These are phyloP conservation scores for Botrytis paeoniae DNA, from an alignment of 2,329 filamentous ascomycete species.

Conservation along the genomic window DNA sequence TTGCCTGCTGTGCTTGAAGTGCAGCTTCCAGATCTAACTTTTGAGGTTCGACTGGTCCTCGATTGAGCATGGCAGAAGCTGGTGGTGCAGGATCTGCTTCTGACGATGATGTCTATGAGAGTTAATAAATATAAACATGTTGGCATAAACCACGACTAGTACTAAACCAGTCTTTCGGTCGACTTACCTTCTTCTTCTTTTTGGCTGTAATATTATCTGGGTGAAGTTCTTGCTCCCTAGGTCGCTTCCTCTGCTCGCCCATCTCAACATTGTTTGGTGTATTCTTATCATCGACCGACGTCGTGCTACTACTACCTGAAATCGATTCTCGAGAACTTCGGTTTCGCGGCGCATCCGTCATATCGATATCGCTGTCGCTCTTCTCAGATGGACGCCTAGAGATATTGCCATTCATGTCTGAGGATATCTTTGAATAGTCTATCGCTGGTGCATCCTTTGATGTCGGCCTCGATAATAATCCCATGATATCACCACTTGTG, in stretches of 20 bases:
- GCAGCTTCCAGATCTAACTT: slow-evolving; percentile 19
- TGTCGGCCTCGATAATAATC: slow-evolving; percentile 51
- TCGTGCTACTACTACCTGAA: slow-evolving; percentile 8
- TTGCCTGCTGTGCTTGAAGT: slow-evolving; percentile 18
- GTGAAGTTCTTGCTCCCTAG: slow-evolving; percentile 5
- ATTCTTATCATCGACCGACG: neutral
- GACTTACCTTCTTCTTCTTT: slow-evolving; percentile 21
- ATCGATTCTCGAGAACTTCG: slow-evolving; percentile 18
- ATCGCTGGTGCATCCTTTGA: slow-evolving; percentile 24
- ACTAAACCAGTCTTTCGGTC: neutral
- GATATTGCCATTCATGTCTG: neutral
- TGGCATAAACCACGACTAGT: neutral
- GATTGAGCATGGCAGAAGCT: neutral
- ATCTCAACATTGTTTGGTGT: neutral
- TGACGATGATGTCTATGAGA: neutral
- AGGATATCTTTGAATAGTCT: neutral
- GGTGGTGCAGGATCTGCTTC: slow-evolving; percentile 4
- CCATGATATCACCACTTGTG: slow-evolving; percentile 63
- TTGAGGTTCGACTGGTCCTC: neutral
- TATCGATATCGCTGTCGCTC: slow-evolving; percentile 24
- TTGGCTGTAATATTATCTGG: slow-evolving; percentile 2
- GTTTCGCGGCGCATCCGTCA: slow-evolving; percentile 19
- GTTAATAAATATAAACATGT: neutral
- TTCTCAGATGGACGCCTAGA: slow-evolving; percentile 1
- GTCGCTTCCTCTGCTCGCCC: slow-evolving; percentile 17